These are phyloP conservation scores for Coccomyxa sp. DNA, from an alignment of 139 green algal genomes.

Conservation along the genomic window DNA sequence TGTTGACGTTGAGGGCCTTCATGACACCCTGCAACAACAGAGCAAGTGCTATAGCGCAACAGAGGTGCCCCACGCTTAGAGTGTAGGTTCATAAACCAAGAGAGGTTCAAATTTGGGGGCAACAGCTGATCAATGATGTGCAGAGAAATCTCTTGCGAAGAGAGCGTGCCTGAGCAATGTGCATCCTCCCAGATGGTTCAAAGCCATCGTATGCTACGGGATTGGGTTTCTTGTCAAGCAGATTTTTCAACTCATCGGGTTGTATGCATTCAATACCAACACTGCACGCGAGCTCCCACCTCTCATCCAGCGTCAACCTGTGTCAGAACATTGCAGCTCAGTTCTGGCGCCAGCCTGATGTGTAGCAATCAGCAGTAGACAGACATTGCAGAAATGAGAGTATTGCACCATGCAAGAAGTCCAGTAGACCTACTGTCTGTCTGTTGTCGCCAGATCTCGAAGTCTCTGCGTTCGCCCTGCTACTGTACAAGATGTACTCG, in stretches of 20 bases:
- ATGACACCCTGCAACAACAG: conserved; percentile 79
- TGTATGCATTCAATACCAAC: conserved; percentile 94
- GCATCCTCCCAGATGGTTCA: conserved; percentile 96
- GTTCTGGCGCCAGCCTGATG: background rate
- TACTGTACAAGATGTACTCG: too few species aligned
- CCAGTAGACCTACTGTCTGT: background rate
- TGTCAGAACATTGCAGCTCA: background rate
- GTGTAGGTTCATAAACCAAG: too few species aligned
- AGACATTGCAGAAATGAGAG: background rate
- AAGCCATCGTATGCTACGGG: conserved; percentile 96
- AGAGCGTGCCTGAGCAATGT: conserved; percentile 83
- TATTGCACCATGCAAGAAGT: background rate
- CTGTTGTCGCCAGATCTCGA: background rate
- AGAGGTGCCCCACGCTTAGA: too few species aligned
- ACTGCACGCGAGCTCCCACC: conserved; percentile 69
- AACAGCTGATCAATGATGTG: too few species aligned
- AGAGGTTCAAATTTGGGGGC: too few species aligned
- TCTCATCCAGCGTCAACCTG: conserved; percentile 83
- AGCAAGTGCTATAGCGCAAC: background rate
- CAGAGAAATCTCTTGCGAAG: too few species aligned
- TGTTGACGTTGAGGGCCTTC: conserved; percentile 99
- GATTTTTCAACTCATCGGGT: conserved; percentile 79
- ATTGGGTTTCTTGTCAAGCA: conserved; percentile 88
- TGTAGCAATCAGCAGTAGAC: background rate
- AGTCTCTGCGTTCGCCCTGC: background rate